Base-by-base conservation (phyloP, 169 alveolate genomes). In the Plasmodium knowlesi region DNA sequence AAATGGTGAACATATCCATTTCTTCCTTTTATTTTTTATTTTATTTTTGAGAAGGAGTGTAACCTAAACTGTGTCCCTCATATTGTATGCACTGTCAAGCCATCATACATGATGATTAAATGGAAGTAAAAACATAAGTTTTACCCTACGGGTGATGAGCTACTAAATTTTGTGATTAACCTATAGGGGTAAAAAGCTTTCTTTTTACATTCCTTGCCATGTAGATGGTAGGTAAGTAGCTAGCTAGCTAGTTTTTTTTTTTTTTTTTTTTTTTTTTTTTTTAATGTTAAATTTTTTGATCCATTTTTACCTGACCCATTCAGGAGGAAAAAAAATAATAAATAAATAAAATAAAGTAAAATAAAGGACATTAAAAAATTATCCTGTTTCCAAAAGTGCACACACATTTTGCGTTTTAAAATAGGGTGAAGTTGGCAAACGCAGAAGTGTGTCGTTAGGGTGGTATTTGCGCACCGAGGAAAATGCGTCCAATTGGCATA, bases 211-310 rank as follows among this genome's bases (percentile, higher is more conserved):
- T 39, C 16, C 57, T 19, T 37, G 46, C 43, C 16, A 22, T 19
- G 16, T 41, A 32, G 5, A 76, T 37, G 19, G 46, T 34, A 34
- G 41, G 41, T 34, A 34, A 3, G 16, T 8, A 76, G 34, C 0
- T 43, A 14, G 46, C 28, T 39, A n/a, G 46, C 54, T 32, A 37
- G 37, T 39, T 39, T 39, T 79, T 79, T 79, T 32, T 76, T 76
- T 39, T 39, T 39, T 79, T 79, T 79, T 41, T 79, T 79, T 79
- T 79, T 79, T 79, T 79, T 79, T 39, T 32, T 79, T 39, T n/a
- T 30, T 6, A 79, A 14, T 34, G 50, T 43, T 4, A n/a, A 39
- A 14, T 19, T 30, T 34, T 79, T 39, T 79, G 57, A 79, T 41
- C 10, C 84, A 22, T n/a, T 41, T 30, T 30, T 30, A 79, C 71